phyloP scores from a whole-genome alignment of 441 rosid species.

The Syzygium syzygioides region DNA sequence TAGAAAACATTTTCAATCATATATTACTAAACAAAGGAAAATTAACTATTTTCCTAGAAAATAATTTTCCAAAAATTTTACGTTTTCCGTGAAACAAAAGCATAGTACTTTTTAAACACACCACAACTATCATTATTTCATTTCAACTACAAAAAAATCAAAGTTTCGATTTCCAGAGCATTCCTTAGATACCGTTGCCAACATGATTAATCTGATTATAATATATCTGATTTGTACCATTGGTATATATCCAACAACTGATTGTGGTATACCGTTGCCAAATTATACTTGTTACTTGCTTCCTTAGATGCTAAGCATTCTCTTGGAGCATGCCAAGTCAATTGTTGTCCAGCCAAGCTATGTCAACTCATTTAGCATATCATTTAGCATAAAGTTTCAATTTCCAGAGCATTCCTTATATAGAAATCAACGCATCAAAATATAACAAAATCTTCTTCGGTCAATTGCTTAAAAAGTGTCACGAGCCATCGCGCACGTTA shows the following conservation, averaged over 20 bases:
- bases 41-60: too few species aligned
- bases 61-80: too few species aligned
- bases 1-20: too few species aligned
- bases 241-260: neutral
- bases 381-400: neutral
- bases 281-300: neutral
- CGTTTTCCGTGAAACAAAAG: neutral
- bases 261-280: neutral
- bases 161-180: too few species aligned
- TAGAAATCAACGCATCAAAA: neutral
- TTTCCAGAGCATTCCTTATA: neutral
- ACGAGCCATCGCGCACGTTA: neutral
- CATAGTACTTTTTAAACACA: neutral
- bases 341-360: neutral
- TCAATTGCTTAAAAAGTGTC: neutral
- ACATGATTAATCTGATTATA: neutral
- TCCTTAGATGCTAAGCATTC: neutral
- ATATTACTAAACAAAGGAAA: too few species aligned
- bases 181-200: too few species aligned
- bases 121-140: neutral
- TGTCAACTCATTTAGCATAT: neutral
- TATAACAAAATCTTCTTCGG: neutral
- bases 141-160: neutral
- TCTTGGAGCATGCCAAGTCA: neutral
- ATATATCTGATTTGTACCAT: neutral